phyloP scores from a whole-genome alignment of 257 asterid genomes.

The Jaltomata sinuosa region DNA sequence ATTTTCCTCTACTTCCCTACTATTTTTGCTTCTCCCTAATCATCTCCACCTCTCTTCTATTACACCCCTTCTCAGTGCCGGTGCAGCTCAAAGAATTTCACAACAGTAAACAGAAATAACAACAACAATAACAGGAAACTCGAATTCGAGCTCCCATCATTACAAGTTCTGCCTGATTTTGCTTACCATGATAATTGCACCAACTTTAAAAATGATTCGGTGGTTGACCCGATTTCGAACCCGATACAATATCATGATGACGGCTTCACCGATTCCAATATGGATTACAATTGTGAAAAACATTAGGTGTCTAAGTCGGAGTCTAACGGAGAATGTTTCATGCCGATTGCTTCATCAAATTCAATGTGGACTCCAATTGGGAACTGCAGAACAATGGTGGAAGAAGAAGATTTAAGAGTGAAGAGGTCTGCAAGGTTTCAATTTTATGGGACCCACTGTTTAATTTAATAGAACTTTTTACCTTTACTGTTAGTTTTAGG shows the following conservation, averaged over 20 bases:
- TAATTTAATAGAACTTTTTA: too few species aligned
- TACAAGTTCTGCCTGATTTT: neutral
- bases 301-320: neutral
- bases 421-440: too few species aligned
- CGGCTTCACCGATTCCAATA: neutral
- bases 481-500: too few species aligned
- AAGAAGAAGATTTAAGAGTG: too few species aligned
- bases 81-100: slow-evolving; percentile 32
- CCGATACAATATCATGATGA: neutral
- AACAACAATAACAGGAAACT: neutral
- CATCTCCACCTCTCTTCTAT: slow-evolving; percentile 39
- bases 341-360: too few species aligned
- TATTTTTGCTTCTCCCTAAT: too few species aligned
- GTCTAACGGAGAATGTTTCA: too few species aligned
- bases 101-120: neutral
- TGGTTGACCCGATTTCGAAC: neutral
- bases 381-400: too few species aligned
- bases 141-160: neutral
- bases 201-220: neutral
- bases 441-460: too few species aligned
- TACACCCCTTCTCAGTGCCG: slow-evolving; percentile 56
- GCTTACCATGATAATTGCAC: neutral
- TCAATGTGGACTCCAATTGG: too few species aligned
- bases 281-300: neutral
- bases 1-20: too few species aligned